Evolutionary conservation across 2,329 filamentous ascomycete genomes (phyloP).

Genomic region (Fusarium acutatum): DNA sequence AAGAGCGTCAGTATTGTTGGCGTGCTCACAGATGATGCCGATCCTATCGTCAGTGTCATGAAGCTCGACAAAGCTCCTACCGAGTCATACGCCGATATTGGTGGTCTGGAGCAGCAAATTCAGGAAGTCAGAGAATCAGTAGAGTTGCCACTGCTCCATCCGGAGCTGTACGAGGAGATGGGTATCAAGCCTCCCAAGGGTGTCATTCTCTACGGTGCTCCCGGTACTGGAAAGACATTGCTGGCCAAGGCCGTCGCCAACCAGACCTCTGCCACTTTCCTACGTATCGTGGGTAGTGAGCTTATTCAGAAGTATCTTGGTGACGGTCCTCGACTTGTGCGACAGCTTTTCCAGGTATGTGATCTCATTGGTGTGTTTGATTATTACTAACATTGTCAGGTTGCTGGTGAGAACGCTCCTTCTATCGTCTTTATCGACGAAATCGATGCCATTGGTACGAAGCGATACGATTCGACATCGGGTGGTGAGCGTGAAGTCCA

Average conservation of each 20-base stretch:
- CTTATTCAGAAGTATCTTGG: constrained; percentile 99
- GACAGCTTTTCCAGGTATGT: constrained; percentile 87
- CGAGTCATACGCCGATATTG: constrained; percentile 98
- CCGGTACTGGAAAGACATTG: constrained; percentile 95
- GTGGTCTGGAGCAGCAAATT: constrained; percentile 92
- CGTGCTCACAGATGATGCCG: constrained; percentile 94
- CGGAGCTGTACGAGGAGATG: constrained; percentile 99
- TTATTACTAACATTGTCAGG: constrained; percentile 55
- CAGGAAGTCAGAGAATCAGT: constrained; percentile 98
- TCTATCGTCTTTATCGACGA: constrained; percentile 99
- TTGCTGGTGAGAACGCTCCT: constrained; percentile 93
- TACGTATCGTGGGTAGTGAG: constrained; percentile 96
- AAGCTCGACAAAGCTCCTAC: constrained; percentile 99
- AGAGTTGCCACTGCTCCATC: constrained; percentile 91
- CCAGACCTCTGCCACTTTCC: constrained; percentile 97
- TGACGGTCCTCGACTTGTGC: constrained; percentile 92
- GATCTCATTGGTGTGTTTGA: background rate
- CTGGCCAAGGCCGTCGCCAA: constrained; percentile 98
- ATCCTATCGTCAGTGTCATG: constrained; percentile 97
- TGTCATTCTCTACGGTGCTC: constrained; percentile 97
- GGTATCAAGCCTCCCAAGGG: constrained; percentile 99
- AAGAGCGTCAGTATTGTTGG: constrained; percentile 98
- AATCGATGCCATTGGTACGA: constrained; percentile 98
- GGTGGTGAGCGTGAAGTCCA: constrained; percentile 98
- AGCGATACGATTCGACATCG: constrained; percentile 97